Base-by-base conservation (phyloP, 1,284 basidiomycete genomes). In the Apiotrichum laibachii region DNA sequence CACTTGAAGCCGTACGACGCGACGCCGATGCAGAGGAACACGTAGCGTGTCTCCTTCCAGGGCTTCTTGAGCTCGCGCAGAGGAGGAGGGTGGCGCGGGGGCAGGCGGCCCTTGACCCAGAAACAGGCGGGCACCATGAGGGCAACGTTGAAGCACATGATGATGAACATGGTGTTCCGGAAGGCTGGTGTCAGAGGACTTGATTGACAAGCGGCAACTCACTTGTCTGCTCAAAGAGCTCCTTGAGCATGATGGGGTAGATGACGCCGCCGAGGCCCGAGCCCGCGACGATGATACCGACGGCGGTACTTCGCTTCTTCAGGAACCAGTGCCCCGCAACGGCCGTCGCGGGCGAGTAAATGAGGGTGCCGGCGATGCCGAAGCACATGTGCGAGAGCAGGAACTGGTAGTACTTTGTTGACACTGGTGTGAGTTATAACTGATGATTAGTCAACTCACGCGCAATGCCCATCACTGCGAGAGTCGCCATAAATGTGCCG, bases 251-350 rank as follows among this genome's bases (percentile, higher is more conserved):
- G 50, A 78, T 70, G 18, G 76, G 76, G 55, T 76, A 74, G 50
- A 76, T 67, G 19, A 78, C 70, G 15, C 76, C 76, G 13, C 72
- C 73, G 9, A 75, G 54, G 12, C 75, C 76, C 31, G 67, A 68
- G 15, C 76, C 76, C 39, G 66, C 68, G 6, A 72, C 66, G 31
- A 76, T 72, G 53, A 77, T 67, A 1, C 73, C 76, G 1, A 75
- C 67, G 0, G 76, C 76, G 0, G 71, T 75, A 11, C 68, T 65
- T 34, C 74, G 65, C 26, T 62, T 65, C 19, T 66, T 60, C 47
- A 73, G 57, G 62, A 78, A 78, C 76, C 76, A 78, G 50, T 77
- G 76, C 0, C 70, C 69, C 1, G 66, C 68, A 12, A 76, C 69
- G 5, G 74, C 73, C 1, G 70, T 73, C 1, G 72, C 66, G 2